Base-by-base conservation (phyloP, 192 early-diverging fungal species). In the Chytriomyces sp. region DNA sequence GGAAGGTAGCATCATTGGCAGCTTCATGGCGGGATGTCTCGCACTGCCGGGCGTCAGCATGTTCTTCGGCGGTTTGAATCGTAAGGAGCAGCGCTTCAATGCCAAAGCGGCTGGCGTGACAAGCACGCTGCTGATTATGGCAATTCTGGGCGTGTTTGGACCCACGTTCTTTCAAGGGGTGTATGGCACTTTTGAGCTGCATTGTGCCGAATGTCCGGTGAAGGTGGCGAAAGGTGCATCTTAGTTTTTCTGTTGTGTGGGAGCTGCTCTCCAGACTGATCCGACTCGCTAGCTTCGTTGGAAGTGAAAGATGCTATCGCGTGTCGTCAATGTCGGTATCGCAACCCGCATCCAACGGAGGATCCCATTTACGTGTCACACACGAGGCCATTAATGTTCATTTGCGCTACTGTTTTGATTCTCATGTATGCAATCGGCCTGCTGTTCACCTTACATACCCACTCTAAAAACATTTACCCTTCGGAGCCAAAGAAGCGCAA, bases 41-140 rank as follows among this genome's bases (percentile, higher is more conserved):
- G 83, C 94, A 8, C 88, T 99, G 84, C 97, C 97, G 4, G 97
- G 97, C 28, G 80, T 92, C 40, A 92, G 90, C 74, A 99, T 99
- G 97, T 87, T 97, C 52, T 90, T 91, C 52, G 94, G 95, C 25
- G 95, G 93, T 25, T 75, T 95, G 32, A 94, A 90, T 75, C 82
- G 90, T 70, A 95, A 96, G 80, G 93, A 96, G 74, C 95, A 96
- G 81, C 86, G 84, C 38, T 99, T 99, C 81, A 98, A 99, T 76
- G 91, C 90, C 54, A 96, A 96, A 76, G 90, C 91, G 63, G 95
- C 97, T 53, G 93, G 92, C 28, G 95, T 99, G n/a, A 95, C 97
- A 4, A 88, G 91, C 37, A 98, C 97, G 0, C 89, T 99, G 88
- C 86, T 99, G 10, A 94, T 97, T 75, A 92, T 96, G 90, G 90